Base-by-base conservation (phyloP, 2,329 filamentous ascomycete species). In the Apiospora marii region DNA sequence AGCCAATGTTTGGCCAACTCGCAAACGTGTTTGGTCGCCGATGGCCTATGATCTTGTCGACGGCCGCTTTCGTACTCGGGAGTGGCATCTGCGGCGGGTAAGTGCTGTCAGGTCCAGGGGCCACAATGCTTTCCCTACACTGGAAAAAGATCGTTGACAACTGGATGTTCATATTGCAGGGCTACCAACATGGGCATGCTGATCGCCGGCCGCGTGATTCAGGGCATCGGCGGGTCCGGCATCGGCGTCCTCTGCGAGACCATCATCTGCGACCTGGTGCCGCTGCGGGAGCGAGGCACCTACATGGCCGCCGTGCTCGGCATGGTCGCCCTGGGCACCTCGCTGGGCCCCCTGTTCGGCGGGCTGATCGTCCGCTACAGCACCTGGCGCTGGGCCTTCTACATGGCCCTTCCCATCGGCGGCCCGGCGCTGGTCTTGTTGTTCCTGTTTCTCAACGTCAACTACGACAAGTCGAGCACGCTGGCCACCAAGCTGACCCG, bases 331-430 rank as follows among this genome's bases (percentile, higher is more conserved):
- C 70, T 92, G 6, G 90, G 90, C 0, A 89, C 83, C 3, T 86
- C 89, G 0, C 80, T 82, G 14, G 88, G 88, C 0, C 89, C 85
- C 7, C 75, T 88, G 27, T 82, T 87, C 51, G 87, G 90, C 8
- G 89, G 88, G n/a, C 87, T 84, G 2, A 88, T 90, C 73, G 83
- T 87, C 3, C 83, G 88, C 71, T 82, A 85, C 67, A 83, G 85
- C 3, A 74, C 81, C 1, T 91, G 90, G 90, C 81, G 87, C 8
- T 92, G 90, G 90, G 88, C 92, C 69, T 92, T 92, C 78, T 93
- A 87, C 85, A 85, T 91, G 75, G 92, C 92, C 75, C 80, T 91
- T 2, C 89, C 90, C 2, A 87, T 92, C 19, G 58, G 58, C 3
- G 58, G 34, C 3, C 58, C 58, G 34, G 58, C 58, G 8, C 30